These are phyloP conservation scores for Puccinia coronata DNA, from an alignment of 1,284 basidiomycete genomes.

Conservation along the genomic window DNA sequence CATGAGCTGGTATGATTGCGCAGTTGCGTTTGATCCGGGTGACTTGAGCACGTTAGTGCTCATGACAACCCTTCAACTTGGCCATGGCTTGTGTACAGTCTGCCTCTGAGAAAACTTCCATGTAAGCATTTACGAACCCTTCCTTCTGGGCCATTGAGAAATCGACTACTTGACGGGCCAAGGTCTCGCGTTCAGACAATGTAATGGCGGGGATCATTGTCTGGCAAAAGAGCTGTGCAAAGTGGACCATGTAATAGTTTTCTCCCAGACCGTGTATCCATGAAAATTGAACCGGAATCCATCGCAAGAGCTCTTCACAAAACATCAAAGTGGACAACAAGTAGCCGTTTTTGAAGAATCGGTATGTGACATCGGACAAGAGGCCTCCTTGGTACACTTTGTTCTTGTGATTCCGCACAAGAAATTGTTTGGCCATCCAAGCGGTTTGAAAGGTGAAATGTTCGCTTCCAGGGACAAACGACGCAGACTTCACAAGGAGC, in stretches of 20 bases:
- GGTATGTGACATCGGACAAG: neutral
- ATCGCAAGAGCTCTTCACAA: neutral
- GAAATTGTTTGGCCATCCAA: neutral
- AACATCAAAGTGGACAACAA: neutral
- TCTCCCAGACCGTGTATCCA: neutral
- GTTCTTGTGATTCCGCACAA: neutral
- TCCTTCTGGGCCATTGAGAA: neutral
- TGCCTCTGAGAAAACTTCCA: neutral
- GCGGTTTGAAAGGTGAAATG: neutral
- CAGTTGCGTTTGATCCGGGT: neutral
- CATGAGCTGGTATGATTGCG: neutral
- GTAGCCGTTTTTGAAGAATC: neutral
- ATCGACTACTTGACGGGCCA: neutral
- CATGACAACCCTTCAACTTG: neutral
- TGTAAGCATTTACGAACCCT: neutral
- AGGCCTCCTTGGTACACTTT: neutral
- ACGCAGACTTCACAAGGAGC: too few species aligned
- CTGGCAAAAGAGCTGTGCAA: neutral
- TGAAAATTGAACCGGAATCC: neutral
- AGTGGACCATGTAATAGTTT: neutral
- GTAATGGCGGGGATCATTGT: neutral
- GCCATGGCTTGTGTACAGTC: neutral
- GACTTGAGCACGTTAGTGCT: neutral
- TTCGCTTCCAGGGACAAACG: neutral
- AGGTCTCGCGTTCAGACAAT: neutral